Evolutionary conservation across 306 rosid genomes (phyloP), one percentile per base, ranked within the genome.

Genomic region (Arachis hypogaea): DNA sequence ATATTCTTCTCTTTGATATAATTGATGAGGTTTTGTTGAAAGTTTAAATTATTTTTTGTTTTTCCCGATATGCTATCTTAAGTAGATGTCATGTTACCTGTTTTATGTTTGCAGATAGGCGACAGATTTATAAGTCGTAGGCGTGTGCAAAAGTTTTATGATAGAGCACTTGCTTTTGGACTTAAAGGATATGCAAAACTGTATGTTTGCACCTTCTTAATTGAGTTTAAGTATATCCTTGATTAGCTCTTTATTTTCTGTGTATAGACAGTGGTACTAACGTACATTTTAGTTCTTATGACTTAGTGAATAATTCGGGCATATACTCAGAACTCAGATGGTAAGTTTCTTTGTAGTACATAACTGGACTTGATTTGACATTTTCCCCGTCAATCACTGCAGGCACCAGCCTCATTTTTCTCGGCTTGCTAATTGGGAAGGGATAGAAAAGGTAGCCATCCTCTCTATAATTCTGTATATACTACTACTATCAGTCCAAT

Each of bases 341-440:
- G 71, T 43, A 71, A 33, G 50, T 71, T 64, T 71, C 54, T 46
- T 30, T 55, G 14, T 65, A 36, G 69, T 77, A 73, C 64, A 30
- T 72, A 36, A 14, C 63, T 56, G 49, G 71, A 58, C 52, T 50
- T 69, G 72, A 58, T 74, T 36, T 81, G 58, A 76, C 28, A 71
- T 50, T 49, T 36, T 82, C 45, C 14, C 75, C 43, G 64, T 78
- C 74, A 54, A 66, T 81, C 44, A 64, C 68, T 80, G 90, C 96
- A 94, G 99, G 74, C 96, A 94, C 82, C 92, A 90, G 80, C 97
- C 87, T 86, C 88, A 38, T 56, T 86, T 84, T 81, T 61, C 95
- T 73, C 95, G 93, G 66, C 97, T 94, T 18, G 96, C 96, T 60
- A 87, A 94, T 80, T 94, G 98, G 99, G 99, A 94, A 80, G 96